Evolutionary conservation across 148 eudicot species (phyloP), one percentile per base, ranked within the genome.

Genomic region (Spergularia bocconei): DNA sequence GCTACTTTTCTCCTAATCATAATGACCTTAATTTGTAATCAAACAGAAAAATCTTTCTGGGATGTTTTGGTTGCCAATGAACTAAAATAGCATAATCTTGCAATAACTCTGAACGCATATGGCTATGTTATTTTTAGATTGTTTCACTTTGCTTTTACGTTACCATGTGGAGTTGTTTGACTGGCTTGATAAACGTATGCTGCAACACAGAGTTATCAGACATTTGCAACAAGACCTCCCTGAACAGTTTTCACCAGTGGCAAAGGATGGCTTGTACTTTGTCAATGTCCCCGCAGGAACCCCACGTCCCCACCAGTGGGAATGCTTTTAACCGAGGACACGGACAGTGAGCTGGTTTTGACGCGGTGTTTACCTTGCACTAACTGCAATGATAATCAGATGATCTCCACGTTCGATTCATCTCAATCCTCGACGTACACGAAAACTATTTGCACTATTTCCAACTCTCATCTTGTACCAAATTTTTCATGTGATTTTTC

Each of bases 1-100:
- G 71, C 73, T 59, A 68, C 73, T 59, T 60, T 48, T 25, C 73
- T 76, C 79, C 79, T 76, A 66, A 56, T 55, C 36, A 58, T 70
- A 14, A 33, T 33, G 48, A 76, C 71, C 70, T 19, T 66, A 13
- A 41, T 17, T 14, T 75, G 15, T 65, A 19, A 29, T 29, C 33
- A 15, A 66, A 44, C 47, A 75, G 44, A 67, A 59, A 55, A 53
- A 55, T 60, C 41, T 38, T 53, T 23, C 14, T n/a, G 5, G 65
- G 19, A 47, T 6, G 23, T 69, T 61, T 21, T 69, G 79, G 74
- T 77, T 60, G 69, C 74, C 74, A 69, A 69, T 38, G 69, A 70
- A 68, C 20, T 54, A 41, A 41, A 41, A 41, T 5, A 5, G 29
- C 15, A 67, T 68, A 67, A n/a, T 29, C 51, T 9, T 6, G 25